Conservation (phyloP, 2,329 filamentous ascomycete genomes). For the Didymella exigua region DNA sequence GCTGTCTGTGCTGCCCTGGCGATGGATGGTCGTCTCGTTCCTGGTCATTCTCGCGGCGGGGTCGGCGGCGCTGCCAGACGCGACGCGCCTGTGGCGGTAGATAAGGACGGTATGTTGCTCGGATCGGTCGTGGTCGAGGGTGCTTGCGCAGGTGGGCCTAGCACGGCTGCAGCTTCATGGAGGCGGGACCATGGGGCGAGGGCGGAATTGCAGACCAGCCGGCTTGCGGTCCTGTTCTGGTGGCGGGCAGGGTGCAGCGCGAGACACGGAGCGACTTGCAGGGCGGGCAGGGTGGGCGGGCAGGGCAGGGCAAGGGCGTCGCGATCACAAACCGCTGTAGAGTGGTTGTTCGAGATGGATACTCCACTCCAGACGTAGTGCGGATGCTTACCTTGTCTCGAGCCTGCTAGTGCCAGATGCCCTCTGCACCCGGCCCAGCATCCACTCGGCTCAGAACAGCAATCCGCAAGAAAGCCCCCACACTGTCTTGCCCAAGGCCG, state of each 20-base stretch:
- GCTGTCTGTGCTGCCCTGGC: slow-evolving; percentile 70
- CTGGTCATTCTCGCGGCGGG: slow-evolving; percentile 62
- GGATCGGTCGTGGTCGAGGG: slow-evolving; percentile 29
- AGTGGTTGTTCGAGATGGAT: slow-evolving; percentile 11
- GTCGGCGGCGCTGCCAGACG: slow-evolving; percentile 11
- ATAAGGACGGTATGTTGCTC: slow-evolving; percentile 17
- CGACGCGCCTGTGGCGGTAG: slow-evolving; percentile 21
- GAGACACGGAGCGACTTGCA: slow-evolving; percentile 10
- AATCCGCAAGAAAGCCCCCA: slow-evolving; percentile 6
- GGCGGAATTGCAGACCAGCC: not conserved
- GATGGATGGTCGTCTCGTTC: slow-evolving; percentile 67
- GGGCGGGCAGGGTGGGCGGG: not conserved
- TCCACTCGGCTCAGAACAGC: slow-evolving; percentile 17
- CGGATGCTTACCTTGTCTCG: slow-evolving; percentile 16
- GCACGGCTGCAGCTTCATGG: slow-evolving; percentile 47
- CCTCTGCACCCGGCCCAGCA: slow-evolving; percentile 12
- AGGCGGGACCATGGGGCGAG: slow-evolving; percentile 29
- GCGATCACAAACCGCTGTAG: slow-evolving; percentile 4
- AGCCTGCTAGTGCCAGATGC: slow-evolving; percentile 14
- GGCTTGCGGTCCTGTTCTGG: not conserved
- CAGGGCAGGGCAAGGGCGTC: slow-evolving; percentile 6
- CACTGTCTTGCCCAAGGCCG: not conserved
- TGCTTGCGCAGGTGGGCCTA: slow-evolving; percentile 43
- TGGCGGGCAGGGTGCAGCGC: slow-evolving; percentile 8
- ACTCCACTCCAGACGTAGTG: slow-evolving; percentile 25